Evolutionary conservation across 177 flowering plant species (phyloP), one percentile per base, ranked within the genome.

Genomic region (Vitis hybrid): DNA sequence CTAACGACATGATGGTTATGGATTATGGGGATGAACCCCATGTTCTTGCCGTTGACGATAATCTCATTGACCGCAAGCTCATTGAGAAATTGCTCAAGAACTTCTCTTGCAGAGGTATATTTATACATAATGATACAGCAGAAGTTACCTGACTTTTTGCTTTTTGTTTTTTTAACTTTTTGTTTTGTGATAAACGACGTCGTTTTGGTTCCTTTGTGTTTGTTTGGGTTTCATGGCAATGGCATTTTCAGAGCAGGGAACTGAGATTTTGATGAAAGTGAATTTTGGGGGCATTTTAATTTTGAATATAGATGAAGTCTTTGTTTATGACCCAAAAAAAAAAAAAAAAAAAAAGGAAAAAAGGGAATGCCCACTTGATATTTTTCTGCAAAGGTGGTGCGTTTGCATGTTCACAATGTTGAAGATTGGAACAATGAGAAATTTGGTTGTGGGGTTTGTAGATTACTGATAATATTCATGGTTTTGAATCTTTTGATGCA

Each of bases 31-130:
- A 79, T 7, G 76, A 78, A 76, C 86, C 74, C 15, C 92, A 90
- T 79, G 87, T 90, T 60, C 68, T 88, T 10, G 92, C 87, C 5
- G 95, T 90, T 5, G 95, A 90, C 71, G 95, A 90, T 60, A 84
- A 72, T 66, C 60, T 81, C 57, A 31, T 85, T 54, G 94, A 89
- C 20, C 81, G 92, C 18, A 84, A 81, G 56, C 61, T 88, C 39
- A 73, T 88, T 22, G 94, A 90, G 71, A 75, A 58, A 50, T 72
- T 90, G 18, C 82, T 90, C 61, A 83, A 56, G 39, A 82, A 73
- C 55, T 86, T 85, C 59, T 78, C 89, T 9, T 88, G 82, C 63
- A 82, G 75, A 90, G 92, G 94, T 85, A 59, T 29, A 29, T 29
- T 29, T 29, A 29, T 29, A 29, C 31, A 29, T 29, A 29, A 29